These are phyloP conservation scores for Pythium myriotylum DNA, from an alignment of 352 stramenopile species.

Conservation along the genomic window DNA sequence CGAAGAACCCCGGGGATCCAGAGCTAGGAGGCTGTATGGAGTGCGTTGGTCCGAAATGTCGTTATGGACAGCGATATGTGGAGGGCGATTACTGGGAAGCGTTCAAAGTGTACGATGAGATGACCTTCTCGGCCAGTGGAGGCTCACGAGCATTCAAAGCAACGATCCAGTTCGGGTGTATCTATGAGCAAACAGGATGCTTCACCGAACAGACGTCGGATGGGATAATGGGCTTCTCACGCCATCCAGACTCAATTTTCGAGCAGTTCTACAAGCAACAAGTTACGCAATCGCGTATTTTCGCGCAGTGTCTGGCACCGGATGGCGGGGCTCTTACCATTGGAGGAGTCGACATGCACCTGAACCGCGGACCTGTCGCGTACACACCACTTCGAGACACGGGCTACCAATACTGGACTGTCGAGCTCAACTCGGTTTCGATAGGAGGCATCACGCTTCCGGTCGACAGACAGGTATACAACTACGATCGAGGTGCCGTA, in stretches of 20 bases:
- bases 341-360: conserved; percentile 80
- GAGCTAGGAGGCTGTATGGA: conserved; percentile 29
- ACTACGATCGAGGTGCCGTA: conserved; percentile 66
- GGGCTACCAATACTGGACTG: conserved; percentile 82
- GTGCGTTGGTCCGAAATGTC: conserved; percentile 67
- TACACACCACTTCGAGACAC: conserved; percentile 86
- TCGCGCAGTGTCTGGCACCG: conserved; percentile 92
- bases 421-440: conserved; percentile 53
- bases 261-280: conserved; percentile 89
- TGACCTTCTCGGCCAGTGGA: conserved; percentile 43
- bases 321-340: conserved; percentile 92
- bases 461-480: conserved; percentile 48
- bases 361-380: conserved; percentile 75
- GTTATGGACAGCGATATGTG: conserved; percentile 92
- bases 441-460: conserved; percentile 41
- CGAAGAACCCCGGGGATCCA: conserved; percentile 33
- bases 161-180: conserved; percentile 94
- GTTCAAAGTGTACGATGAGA: conserved; percentile 84
- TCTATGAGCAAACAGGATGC: conserved; percentile 88
- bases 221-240: conserved; percentile 97
- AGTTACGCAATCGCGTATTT: conserved; percentile 86
- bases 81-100: conserved; percentile 93
- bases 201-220: conserved; percentile 93
- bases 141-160: conserved; percentile 28
- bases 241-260: conserved; percentile 87